Evolutionary conservation across 345 rosid genomes (phyloP).

Genomic region (Brassica carinata): DNA sequence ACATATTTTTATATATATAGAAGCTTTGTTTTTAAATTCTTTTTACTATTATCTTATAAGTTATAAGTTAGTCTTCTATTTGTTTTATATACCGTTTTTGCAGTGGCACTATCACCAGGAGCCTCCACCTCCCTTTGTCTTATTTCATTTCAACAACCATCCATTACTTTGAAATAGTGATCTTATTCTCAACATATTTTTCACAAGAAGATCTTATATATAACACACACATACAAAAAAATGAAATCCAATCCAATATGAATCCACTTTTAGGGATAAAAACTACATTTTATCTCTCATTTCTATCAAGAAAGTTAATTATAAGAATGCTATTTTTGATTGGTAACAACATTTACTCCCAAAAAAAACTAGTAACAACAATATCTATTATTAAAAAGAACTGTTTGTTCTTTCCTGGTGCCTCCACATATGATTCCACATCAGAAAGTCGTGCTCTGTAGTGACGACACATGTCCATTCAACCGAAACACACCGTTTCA

Average conservation of each 20-base stretch:
- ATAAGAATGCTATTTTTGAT: not conserved
- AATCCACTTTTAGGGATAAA: not conserved
- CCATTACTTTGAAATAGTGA: slow-evolving; percentile 32
- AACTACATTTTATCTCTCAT: not conserved
- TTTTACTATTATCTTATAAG: not conserved
- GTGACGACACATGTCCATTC: too few species aligned
- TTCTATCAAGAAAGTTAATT: not conserved
- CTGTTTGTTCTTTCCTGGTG: too few species aligned
- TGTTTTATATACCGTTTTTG: slow-evolving; percentile 26
- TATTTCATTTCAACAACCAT: slow-evolving; percentile 39
- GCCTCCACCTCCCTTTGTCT: slow-evolving; percentile 67
- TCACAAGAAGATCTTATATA: not conserved
- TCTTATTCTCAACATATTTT: not conserved
- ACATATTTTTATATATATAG: too few species aligned
- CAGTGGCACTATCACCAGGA: slow-evolving; percentile 63
- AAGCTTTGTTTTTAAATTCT: not conserved
- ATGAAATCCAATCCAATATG: not conserved
- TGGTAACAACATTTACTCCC: not conserved
- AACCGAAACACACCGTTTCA: too few species aligned
- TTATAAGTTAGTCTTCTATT: slow-evolving; percentile 19
- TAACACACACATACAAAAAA: not conserved
- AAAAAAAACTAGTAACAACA: too few species aligned
- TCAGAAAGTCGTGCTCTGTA: too few species aligned
- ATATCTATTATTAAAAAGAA: too few species aligned
- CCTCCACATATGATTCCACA: too few species aligned